phyloP scores from a whole-genome alignment of 441 rosid species.

The Mallotus japonicus region DNA sequence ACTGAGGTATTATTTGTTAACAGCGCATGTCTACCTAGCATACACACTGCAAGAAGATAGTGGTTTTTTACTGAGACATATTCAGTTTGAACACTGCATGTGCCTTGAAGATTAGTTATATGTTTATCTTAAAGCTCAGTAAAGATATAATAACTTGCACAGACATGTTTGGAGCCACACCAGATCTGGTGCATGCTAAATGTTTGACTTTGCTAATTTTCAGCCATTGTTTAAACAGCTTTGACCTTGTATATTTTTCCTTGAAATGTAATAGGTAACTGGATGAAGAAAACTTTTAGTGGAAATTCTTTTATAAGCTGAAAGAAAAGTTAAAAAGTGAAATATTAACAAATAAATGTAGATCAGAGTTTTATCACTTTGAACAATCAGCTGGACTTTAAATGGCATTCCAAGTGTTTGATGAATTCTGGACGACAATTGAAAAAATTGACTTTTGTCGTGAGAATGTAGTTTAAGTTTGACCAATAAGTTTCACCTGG shows the following conservation, averaged over 20 bases:
- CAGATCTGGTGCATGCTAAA: constrained; percentile 1
- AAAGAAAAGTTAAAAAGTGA: background rate
- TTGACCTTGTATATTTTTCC: background rate
- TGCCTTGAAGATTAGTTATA: background rate
- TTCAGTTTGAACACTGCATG: constrained; percentile 12
- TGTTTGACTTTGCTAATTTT: background rate
- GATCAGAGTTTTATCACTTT: background rate
- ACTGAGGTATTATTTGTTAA: constrained; percentile 62
- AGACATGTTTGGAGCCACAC: background rate
- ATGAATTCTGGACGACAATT: no score
- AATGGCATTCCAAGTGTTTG: background rate
- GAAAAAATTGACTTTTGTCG: no score
- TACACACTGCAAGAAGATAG: background rate
- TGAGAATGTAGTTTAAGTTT: no score
- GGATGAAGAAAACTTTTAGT: background rate
- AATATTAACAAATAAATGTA: background rate
- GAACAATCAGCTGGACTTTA: background rate
- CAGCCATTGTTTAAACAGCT: background rate
- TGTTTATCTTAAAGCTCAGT: background rate
- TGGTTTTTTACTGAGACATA: background rate
- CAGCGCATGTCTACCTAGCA: constrained; percentile 3
- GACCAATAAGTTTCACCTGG: background rate
- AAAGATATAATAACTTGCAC: constrained; percentile 9
- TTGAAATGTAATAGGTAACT: no score
- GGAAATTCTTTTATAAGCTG: background rate